Base-by-base conservation (phyloP, 2,329 filamentous ascomycete genomes). In the Helicocarpus griseus region DNA sequence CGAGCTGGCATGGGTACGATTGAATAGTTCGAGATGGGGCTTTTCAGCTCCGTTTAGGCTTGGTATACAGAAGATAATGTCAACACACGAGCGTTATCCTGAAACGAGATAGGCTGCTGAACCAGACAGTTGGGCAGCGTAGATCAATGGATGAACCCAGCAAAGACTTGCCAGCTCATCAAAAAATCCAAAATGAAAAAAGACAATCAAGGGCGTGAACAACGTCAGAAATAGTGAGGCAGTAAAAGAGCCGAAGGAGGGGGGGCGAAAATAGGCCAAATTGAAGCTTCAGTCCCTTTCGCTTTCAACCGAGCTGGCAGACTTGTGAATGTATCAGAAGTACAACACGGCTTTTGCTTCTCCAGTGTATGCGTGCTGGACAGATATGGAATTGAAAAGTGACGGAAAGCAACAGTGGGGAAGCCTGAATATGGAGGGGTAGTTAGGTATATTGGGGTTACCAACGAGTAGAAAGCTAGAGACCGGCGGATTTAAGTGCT, bases 81-180 rank as follows among this genome's bases (percentile, higher is more conserved):
- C 44, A 24, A 24, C 29, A 35, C 31, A 35, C 11, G 28, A 47
- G 13, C 22, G 21, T 13, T 24, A 31, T 2, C 22, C 21, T 26
- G 4, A 24, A 47, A 35, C 5, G 44, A 24, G 44, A 47, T 31
- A 24, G 19, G 29, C 19, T 26, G 29, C 21, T 47, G 21, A 35
- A 47, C 17, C 22, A 35, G 58, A 40, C 41, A 47, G 54, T 58
- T 58, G 56, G 56, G 56, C 56, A 58, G 50, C 54, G 61, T 60
- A 60, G 61, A 63, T 61, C 63, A 58, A 64, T 66, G 60, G 64
- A 65, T 64, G 62, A 66, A 61, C 61, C 64, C 64, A 64, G 59
- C 53, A 62, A 40, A 53, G 55, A 55, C 57, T 49, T 58, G 56
- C 56, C 56, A 58, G 55, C 56, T 55, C 56, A 58, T 57, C 56